Percentiles rank a stretch among this genome's conserved stretches.
Conservation (phyloP, 768 basidiomycete genomes). For the Xanthoconium purpureum region DNA sequence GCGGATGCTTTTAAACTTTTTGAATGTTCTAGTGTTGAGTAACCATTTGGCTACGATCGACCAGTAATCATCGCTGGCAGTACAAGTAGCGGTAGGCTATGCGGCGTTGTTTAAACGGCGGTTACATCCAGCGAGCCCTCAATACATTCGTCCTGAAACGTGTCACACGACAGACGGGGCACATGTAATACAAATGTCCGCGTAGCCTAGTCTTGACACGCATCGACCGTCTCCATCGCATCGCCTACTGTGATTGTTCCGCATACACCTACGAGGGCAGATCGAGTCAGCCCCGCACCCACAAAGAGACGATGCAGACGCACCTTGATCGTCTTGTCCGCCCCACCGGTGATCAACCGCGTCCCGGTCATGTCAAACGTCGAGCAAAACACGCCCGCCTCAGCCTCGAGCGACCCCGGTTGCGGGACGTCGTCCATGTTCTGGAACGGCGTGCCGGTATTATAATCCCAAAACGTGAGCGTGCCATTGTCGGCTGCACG, state of each 20-base stretch:
- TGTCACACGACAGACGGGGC: background rate
- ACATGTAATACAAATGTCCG: background rate
- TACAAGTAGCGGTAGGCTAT: too few relatives aligned
- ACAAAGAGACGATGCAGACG: conserved; percentile 10
- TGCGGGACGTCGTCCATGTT: conserved; percentile 91
- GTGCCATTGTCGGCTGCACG: conserved; percentile 83
- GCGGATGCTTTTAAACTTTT: background rate
- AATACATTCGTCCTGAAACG: background rate
- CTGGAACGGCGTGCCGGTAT: conserved; percentile 93
- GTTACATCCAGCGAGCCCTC: background rate
- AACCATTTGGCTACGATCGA: background rate
- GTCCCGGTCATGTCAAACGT: conserved; percentile 97
- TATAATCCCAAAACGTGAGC: conserved; percentile 90
- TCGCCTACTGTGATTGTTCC: conserved; percentile 55
- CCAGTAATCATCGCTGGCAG: background rate
- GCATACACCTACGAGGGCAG: conserved; percentile 51
- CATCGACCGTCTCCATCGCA: background rate
- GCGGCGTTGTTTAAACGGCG: too few relatives aligned
- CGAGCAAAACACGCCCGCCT: conserved; percentile 94
- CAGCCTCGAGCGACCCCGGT: conserved; percentile 96
- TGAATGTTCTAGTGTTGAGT: background rate
- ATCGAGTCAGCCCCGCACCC: background rate
- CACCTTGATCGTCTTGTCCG: conserved; percentile 99
- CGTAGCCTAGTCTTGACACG: background rate
- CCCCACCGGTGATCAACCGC: conserved; percentile 90